phyloP scores from a whole-genome alignment of 352 stramenopile species.

The Aphanomyces stellatus region DNA sequence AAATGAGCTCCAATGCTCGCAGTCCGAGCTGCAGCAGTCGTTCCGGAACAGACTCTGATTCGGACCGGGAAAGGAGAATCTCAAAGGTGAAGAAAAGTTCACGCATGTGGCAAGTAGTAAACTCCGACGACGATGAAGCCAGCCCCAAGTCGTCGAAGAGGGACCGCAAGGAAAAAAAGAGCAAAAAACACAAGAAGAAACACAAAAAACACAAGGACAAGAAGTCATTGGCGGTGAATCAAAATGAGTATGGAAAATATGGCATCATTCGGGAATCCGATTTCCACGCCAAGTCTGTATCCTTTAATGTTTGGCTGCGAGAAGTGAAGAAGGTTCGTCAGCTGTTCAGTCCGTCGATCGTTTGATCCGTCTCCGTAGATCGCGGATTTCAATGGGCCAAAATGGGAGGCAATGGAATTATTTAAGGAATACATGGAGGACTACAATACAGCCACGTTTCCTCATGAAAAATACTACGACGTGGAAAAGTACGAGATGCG shows the following conservation, averaged over 20 bases:
- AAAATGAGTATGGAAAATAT: slow-evolving; percentile 94
- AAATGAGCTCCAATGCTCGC: no score
- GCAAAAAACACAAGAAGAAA: slow-evolving; percentile 27
- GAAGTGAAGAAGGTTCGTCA: slow-evolving; percentile 85
- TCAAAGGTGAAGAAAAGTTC: neutral
- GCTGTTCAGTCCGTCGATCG: neutral
- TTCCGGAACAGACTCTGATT: neutral
- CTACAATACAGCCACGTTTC: slow-evolving; percentile 96
- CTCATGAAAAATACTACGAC: slow-evolving; percentile 97
- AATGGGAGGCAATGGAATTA: slow-evolving; percentile 83
- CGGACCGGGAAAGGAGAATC: neutral
- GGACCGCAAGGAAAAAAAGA: slow-evolving; percentile 31
- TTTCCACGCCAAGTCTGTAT: slow-evolving; percentile 85
- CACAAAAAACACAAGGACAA: slow-evolving; percentile 32
- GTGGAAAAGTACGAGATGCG: slow-evolving; percentile 97
- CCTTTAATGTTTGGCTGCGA: slow-evolving; percentile 92
- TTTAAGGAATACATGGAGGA: slow-evolving; percentile 95
- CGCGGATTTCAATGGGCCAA: slow-evolving; percentile 72
- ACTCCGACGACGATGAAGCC: neutral
- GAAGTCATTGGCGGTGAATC: slow-evolving; percentile 61
- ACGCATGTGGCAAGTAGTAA: neutral
- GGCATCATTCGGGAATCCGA: slow-evolving; percentile 92
- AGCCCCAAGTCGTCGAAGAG: slow-evolving; percentile 12
- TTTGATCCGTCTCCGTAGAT: slow-evolving; percentile 28
- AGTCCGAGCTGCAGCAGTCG: neutral